Evolutionary conservation across 306 rosid genomes (phyloP), one percentile per base, ranked within the genome.

Genomic region (Gastrolobium bilobum): DNA sequence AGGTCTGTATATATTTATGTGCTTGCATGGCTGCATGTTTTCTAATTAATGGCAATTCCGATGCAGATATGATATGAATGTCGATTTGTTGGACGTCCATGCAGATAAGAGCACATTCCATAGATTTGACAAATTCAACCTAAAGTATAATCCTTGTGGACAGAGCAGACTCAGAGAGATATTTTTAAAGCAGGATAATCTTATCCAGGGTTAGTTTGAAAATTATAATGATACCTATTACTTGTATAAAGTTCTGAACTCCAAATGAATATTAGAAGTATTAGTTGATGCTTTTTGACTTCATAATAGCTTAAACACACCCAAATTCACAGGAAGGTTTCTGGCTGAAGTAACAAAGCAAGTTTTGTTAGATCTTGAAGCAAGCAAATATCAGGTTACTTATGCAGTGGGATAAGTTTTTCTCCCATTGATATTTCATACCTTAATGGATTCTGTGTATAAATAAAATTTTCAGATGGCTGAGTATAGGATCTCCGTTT

Each of bases 131-230:
- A 93, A 93, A 64, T 93, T 93, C 92, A 93, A 93, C 88, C 87
- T 93, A 3, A 93, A 93, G 90, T 93, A 93, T 83, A 93, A 93
- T 86, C 98, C 98, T 46, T 93, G 97, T 84, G 98, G 98, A 68
- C 98, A 93, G 85, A 93, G 98, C 78, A 88, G 98, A 86, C 97
- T 93, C 40, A 84, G 98, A 80, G 98, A 93, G 87, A 93, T 93
- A 85, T 93, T 93, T 83, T 83, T 93, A 79, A 93, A 93, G 88
- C 98, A 93, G 85, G 98, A 93, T 84, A 93, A 93, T 81, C 97
- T 93, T 82, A 93, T 93, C 79, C 98, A 93, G 86, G 98, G 98
- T 93, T 75, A 67, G 93, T 73, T 51, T 71, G 73, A 48, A 31
- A 67, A 47, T 64, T 31, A 50, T 57, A 74, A 77, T 61, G 42